Evolutionary conservation across 139 green algal genomes (phyloP).

Genomic region (Bryopsis sp.): DNA sequence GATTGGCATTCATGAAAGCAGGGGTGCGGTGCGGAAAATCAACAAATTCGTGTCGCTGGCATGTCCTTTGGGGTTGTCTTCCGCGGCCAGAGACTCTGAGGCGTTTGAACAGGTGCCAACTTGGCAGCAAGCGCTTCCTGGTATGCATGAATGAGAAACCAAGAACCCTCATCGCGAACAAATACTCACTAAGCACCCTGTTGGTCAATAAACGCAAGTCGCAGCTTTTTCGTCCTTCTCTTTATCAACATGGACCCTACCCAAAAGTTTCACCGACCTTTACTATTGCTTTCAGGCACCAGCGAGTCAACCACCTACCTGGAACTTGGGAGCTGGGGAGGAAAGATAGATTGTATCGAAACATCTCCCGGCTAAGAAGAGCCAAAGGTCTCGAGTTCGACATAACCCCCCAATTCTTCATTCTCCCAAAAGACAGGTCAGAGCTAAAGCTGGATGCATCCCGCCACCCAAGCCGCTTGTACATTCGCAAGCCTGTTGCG

Average conservation of each 20-base stretch:
- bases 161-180: background rate
- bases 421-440: background rate
- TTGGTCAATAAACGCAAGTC: too few species aligned
- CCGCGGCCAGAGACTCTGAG: background rate
- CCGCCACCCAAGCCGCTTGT: background rate
- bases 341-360: slow-evolving; percentile 9
- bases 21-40: slow-evolving; percentile 2
- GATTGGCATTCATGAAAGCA: slow-evolving; percentile 12
- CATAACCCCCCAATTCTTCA: background rate
- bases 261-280: background rate
- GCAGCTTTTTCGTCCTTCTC: too few species aligned
- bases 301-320: slow-evolving; percentile 11
- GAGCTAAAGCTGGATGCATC: background rate
- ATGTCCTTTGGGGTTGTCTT: slow-evolving; percentile 6
- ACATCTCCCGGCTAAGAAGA: background rate
- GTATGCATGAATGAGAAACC: background rate
- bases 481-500: slow-evolving; percentile 7
- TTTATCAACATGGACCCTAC: too few species aligned
- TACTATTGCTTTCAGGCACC: background rate
- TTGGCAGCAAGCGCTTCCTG: background rate
- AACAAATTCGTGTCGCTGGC: background rate
- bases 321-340: slow-evolving; percentile 3
- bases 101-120: background rate
- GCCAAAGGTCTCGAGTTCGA: background rate
- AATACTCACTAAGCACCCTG: too few species aligned